Conservation (phyloP, 139 green algal genomes). For the Nannochloris sp. region DNA sequence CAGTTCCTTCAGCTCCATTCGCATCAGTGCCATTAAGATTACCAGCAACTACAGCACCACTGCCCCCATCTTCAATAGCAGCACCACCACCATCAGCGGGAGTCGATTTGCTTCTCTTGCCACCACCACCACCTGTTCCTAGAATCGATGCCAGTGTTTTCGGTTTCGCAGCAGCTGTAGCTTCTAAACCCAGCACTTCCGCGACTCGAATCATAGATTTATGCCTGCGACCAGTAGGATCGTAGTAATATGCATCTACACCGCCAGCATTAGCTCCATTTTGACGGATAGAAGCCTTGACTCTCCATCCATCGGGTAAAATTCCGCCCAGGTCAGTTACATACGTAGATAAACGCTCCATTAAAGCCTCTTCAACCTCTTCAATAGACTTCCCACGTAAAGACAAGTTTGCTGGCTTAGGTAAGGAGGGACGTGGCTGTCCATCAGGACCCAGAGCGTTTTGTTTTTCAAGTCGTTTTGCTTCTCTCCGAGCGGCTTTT, state of each 20-base stretch:
- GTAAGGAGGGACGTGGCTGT: neutral
- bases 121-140: neutral
- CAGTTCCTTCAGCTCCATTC: neutral
- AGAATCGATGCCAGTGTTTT: conserved; percentile 10
- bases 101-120: neutral
- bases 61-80: neutral
- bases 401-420: neutral
- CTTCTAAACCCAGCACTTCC: neutral
- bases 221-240: conserved; percentile 13
- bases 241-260: conserved; percentile 31
- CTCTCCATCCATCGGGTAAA: conserved; percentile 13
- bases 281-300: conserved; percentile 16
- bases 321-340: conserved; percentile 15
- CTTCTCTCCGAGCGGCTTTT: neutral
- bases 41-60: neutral
- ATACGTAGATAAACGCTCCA: conserved; percentile 20
- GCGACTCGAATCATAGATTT: conserved; percentile 27
- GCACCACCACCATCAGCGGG: neutral
- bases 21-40: neutral
- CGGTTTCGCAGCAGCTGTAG: neutral
- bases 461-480: neutral
- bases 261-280: conserved; percentile 16
- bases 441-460: neutral
- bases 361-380: conserved; percentile 17
- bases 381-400: conserved; percentile 11